Evolutionary conservation across 768 basidiomycete species (phyloP), one percentile per base, ranked within the genome.

Genomic region (Lactarius hengduanensis): DNA sequence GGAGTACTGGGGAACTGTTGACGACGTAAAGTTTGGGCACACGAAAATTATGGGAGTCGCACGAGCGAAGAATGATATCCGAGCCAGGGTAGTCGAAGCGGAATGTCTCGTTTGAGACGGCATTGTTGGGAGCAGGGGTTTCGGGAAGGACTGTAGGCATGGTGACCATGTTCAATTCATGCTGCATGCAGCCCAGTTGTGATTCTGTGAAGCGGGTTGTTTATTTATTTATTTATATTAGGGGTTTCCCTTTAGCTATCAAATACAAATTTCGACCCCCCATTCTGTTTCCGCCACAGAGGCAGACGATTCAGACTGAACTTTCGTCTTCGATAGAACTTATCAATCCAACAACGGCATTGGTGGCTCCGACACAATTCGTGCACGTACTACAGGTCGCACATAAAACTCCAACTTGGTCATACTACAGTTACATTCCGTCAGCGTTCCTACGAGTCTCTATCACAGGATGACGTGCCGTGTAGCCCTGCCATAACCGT

Each of bases 1-100:
- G 10, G 4, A 56, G 77, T 30, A 56, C 28, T 4, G 55, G 26
- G 15, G 55, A 56, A 34, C 28, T 16, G 16, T 4, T 34, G 28
- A 18, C 28, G 55, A 56, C 1, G 28, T 56, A 56, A 20, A 56
- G 28, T 8, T 32, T 30, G 4, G 28, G 28, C 3, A 56, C 7
- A 1, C 54, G 26, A 20, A 56, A 56, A 16, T 56, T 11, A 34
- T 56, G 55, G 16, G 18, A 9, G 10, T 56, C 55, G 9, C 16
- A 6, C 7, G 53, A 55, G 30, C 53, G 53, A 55, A 55, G 53
- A 30, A 54, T 28, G 53, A 54, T 28, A 28, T 56, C 54, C 10
- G 45, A 47, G n/a, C n/a, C 45, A 22, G 45, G 45, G n/a, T 47
- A 47, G 10, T 47, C 10, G n/a, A 47, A 47, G 45, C 6, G 45